These are phyloP conservation scores for Parvularia atlantis DNA, from an alignment of 78 protist species.

Conservation along the genomic window DNA sequence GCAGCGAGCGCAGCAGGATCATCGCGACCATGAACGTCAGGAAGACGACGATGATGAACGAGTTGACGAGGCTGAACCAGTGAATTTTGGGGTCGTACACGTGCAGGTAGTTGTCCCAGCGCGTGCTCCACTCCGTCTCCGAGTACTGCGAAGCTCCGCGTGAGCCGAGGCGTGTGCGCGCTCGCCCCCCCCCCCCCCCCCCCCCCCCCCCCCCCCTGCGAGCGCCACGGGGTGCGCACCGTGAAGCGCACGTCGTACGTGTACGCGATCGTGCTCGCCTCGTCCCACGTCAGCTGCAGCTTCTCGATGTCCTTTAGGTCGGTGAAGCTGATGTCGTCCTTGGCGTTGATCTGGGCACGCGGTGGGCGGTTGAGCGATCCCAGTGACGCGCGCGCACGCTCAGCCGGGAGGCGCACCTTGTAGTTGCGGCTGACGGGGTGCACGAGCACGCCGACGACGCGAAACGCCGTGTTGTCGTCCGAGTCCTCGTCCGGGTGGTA, in stretches of 20 bases:
- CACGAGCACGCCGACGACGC: no score
- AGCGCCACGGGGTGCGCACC: neutral
- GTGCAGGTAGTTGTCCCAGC: constrained; percentile 91
- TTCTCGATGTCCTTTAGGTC: neutral
- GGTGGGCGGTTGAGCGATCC: no score
- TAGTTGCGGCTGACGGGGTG: no score
- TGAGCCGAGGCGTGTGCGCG: constrained; percentile 51
- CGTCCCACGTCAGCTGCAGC: neutral
- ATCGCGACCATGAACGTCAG: constrained; percentile 87
- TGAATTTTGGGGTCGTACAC: constrained; percentile 53
- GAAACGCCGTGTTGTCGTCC: no score
- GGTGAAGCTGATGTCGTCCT: neutral
- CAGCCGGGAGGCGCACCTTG: no score
- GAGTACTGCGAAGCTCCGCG: constrained; percentile 61
- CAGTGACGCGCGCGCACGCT: no score
- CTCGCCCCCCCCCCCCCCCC: no score
- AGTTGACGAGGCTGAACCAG: constrained; percentile 91
- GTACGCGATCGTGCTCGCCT: neutral
- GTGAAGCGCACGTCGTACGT: neutral
- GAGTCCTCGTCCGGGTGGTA: no score
- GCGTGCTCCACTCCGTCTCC: constrained; percentile 65
- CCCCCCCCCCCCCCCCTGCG: neutral
- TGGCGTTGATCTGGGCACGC: no score
- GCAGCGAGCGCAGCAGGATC: constrained; percentile 84
- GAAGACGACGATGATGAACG: constrained; percentile 83